Conservation (phyloP, 306 rosid genomes). For the Arachis stenosperma region DNA sequence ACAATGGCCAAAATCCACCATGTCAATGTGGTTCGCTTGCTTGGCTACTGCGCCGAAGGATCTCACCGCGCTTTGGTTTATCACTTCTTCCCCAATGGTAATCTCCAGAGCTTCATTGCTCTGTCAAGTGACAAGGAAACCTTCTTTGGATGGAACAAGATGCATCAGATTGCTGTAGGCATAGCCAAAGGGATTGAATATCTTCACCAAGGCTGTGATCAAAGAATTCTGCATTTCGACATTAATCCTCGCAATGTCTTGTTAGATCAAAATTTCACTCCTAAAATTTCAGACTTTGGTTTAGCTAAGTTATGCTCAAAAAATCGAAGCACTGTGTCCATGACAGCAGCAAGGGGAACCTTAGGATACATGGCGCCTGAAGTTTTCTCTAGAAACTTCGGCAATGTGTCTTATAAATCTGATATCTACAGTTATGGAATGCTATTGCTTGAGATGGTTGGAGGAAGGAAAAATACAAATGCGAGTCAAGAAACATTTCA, state of each 20-base stretch:
- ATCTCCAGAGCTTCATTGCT: not conserved
- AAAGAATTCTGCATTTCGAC: not conserved
- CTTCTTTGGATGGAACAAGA: not conserved
- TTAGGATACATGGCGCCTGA: not conserved
- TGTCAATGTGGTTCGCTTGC: slow-evolving; percentile 8
- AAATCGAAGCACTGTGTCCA: not conserved
- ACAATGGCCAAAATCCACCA: not conserved
- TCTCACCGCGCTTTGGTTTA: not conserved
- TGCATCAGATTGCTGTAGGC: not conserved
- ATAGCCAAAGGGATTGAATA: slow-evolving; percentile 2
- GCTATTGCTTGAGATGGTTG: not conserved
- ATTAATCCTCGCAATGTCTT: not conserved
- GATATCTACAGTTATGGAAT: not conserved
- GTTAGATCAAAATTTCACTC: not conserved
- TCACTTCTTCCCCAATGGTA: not conserved
- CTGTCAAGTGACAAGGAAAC: not conserved
- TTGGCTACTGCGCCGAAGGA: not conserved
- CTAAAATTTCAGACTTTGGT: not conserved
- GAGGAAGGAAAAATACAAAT: not conserved
- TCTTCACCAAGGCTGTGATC: not conserved
- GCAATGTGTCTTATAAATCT: not conserved
- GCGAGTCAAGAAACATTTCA: not conserved
- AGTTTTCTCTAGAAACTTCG: slow-evolving; percentile 1
- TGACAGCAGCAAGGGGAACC: not conserved
- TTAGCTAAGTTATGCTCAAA: not conserved